Base-by-base conservation (phyloP, 2,329 filamentous ascomycete genomes). In the Phialocephala sp. region DNA sequence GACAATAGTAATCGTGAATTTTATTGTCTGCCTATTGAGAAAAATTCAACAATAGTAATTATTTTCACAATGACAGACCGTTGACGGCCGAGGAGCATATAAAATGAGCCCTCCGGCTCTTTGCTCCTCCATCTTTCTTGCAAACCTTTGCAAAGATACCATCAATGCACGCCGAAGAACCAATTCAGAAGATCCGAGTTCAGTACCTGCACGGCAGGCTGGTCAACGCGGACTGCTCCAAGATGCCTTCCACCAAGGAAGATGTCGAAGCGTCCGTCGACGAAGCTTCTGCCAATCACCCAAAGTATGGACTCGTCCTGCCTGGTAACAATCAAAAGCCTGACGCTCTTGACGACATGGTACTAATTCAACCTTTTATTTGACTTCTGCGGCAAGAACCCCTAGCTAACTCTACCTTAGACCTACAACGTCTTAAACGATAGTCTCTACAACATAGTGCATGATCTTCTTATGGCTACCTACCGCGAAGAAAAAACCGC, bases 401-500 rank as follows among this genome's bases (percentile, higher is more conserved):
- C 60, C 36, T 36, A 60, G 62, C 70, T 73, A 61, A 74, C 65
- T 47, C 55, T 59, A 35, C 32, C 8, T 14, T 50, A 89, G 87
- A 82, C 87, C 69, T 84, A 88, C 75, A 80, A 85, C 24, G 85
- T 94, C 66, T 84, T 94, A 74, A 89, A 93, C 74, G 91, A 94
- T 75, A 79, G 90, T 63, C 81, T 94, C 68, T 88, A 91, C 80
- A 93, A 92, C 77, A 85, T 94, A 74, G 84, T 94, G 71, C 89
- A 91, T 77, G 90, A 92, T 76, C 83, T 92, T 60, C 82, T 92
- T 69, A 83, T 93, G 73, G 87, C 91, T 76, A 88, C 87, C 47
- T 92, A 94, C 77, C 90, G 89, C 71, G 86, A 91, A 71, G 92
- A 94, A 80, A 94, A 94, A 81, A 86, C 88, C 69, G 87, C 91